Evolutionary conservation across 129 eudicot genomes (phyloP), one percentile per base, ranked within the genome.

Genomic region (Oenanthe sinensis): DNA sequence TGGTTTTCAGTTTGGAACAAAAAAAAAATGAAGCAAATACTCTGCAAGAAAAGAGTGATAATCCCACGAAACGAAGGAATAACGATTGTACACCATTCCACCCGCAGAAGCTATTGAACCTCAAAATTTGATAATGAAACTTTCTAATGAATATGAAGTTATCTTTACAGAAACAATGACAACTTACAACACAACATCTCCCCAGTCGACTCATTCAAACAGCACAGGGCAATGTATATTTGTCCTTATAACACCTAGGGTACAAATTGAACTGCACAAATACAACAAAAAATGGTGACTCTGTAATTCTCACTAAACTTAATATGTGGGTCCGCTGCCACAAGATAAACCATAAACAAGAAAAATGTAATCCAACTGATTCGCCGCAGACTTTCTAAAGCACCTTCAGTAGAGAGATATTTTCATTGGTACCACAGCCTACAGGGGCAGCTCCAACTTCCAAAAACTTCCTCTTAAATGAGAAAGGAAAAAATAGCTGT

Each of bases 161-260:
- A 78, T 74, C 82, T 82, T 72, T 82, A 78, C 85, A 82, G 8
- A 48, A 82, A 78, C 37, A 48, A 73, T 76, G 28, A 46, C 30
- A 69, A 58, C 48, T 47, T 42, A 4, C 74, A 58, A 69, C 71
- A 4, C 74, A 58, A 69, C 71, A 42, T 43, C 72, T 45, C 72
- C 48, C 50, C 73, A 48, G 44, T 20, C 48, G 8, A n/a, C 79
- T 30, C 10, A 67, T 30, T 67, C 72, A 28, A 77, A 33, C 48
- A 33, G 45, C 71, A 63, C 36, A 60, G 50, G 36, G 72, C 54
- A 3, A 26, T 58, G 76, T n/a, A 73, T 43, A 39, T 28, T 40
- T 65, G 40, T 40, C 30, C 44, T 20, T 52, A 43, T 74, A 67
- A 40, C 43, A 55, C 55, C 54, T 65, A 16, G 76, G 12, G 49